Conservation (phyloP, 148 eudicot species). For the Spergularia bocconei region DNA sequence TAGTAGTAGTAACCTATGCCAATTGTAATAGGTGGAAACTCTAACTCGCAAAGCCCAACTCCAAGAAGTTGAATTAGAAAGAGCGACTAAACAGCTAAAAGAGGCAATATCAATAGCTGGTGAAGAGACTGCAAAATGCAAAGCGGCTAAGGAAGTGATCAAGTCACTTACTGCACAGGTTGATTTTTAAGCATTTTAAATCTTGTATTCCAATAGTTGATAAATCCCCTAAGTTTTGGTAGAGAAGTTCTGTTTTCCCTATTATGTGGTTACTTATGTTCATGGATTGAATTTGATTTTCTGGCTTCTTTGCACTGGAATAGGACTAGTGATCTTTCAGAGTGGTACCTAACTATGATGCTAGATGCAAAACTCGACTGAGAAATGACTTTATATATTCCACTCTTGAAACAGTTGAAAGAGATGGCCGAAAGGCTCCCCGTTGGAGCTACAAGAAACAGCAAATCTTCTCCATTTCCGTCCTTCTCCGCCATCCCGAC, state of each 20-base stretch:
- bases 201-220: not conserved
- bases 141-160: conserved; percentile 97
- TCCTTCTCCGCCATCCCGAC: conserved; percentile 42
- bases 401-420: conserved; percentile 43
- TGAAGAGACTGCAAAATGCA: conserved; percentile 92
- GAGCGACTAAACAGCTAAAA: conserved; percentile 65
- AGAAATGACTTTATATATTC: not conserved
- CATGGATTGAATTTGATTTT: conserved; percentile 4
- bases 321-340: not conserved
- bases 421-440: conserved; percentile 98
- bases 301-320: not conserved
- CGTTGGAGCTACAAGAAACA: conserved; percentile 77
- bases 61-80: conserved; percentile 82
- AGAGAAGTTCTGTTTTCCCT: not conserved
- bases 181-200: conserved; percentile 8
- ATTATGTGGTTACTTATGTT: too few relatives aligned
- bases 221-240: not conserved
- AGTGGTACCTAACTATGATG: not conserved
- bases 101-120: conserved; percentile 88
- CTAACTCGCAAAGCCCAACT: conserved; percentile 64
- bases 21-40: conserved; percentile 59
- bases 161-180: conserved; percentile 94
- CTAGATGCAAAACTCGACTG: not conserved
- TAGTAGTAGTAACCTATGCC: not conserved
- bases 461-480: conserved; percentile 53